Base-by-base conservation (phyloP, 495 filamentous ascomycete species). In the Penicillium lividum region DNA sequence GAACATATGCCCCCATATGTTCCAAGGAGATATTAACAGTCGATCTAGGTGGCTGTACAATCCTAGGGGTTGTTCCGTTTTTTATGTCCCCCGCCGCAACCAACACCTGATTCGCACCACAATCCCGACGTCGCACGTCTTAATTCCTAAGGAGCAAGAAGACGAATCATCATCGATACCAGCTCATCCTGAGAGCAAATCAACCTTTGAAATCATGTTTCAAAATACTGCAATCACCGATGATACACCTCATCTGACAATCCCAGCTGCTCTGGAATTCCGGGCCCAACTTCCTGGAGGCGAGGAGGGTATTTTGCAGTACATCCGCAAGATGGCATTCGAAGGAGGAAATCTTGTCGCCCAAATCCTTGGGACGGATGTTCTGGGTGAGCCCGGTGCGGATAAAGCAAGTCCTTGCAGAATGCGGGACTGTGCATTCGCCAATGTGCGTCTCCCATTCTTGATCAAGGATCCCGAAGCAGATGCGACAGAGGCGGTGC, bases 11-110 rank as follows among this genome's bases (percentile, higher is more conserved):
- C 13, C 38, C 0, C 13, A 7, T 15, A 5, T 40, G 13, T 40
- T 13, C 15, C 0, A 13, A n/a, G 10, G 38, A 4, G 5, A 40
- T 16, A 36, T 36, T 1, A 9, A 36, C 3, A 13, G 6, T 6
- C 5, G 13, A 16, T 40, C 4, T 40, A 85, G 82, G 78, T 98
- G 93, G 93, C 82, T 96, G 9, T 89, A 85, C 64, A 84, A 85
- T 13, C 93, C 92, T 13, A 83, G 93, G 44, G 86, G 85, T 22
- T 89, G 84, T 64, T 91, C 92, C 2, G 78, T 92, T 0, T 82
- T 97, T 51, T 89, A 96, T 68, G 90, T 95, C 2, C 85, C 90
- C 0, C 51, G 73, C 10, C 79, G 83, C 11, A 88, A 95, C 66
- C 93, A 96, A 63, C 73, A 73, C 27, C 68, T 93, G 25, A 83